phyloP scores from a whole-genome alignment of 2,329 filamentous ascomycete species.

The Talaromyces rugulosus region DNA sequence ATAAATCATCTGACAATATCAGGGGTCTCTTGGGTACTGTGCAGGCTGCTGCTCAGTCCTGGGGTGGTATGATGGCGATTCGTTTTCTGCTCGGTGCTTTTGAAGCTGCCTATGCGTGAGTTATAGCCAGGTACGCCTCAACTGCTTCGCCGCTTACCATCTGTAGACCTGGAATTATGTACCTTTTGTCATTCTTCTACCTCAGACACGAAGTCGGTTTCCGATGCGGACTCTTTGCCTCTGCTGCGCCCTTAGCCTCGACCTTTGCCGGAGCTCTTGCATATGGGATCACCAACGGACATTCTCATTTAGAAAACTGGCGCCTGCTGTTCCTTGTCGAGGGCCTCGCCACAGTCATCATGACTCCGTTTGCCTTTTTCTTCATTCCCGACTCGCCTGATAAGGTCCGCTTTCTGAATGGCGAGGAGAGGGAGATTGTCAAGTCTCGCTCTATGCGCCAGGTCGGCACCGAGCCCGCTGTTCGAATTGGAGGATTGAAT shows the following conservation, averaged over 20 bases:
- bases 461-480: background rate
- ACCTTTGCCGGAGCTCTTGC: conserved; percentile 69
- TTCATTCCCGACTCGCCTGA: conserved; percentile 45
- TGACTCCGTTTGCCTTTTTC: conserved; percentile 41
- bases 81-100: conserved; percentile 45
- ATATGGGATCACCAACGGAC: conserved; percentile 60
- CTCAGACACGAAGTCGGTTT: conserved; percentile 54
- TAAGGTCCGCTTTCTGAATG: conserved; percentile 39
- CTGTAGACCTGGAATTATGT: conserved; percentile 45
- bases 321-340: conserved; percentile 50
- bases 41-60: conserved; percentile 34
- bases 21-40: background rate
- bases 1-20: background rate
- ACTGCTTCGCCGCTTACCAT: conserved; percentile 27
- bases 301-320: conserved; percentile 39
- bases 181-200: conserved; percentile 56
- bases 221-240: conserved; percentile 53
- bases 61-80: conserved; percentile 46
- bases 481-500: background rate
- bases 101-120: conserved; percentile 10
- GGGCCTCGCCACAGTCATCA: conserved; percentile 42
- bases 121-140: conserved; percentile 9
- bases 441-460: conserved; percentile 1
- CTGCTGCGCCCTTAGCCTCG: conserved; percentile 65
- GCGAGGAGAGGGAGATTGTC: conserved; percentile 36